These are phyloP conservation scores for Elsinoe ampelina DNA, from an alignment of 2,329 filamentous ascomycete genomes.

Conservation along the genomic window DNA sequence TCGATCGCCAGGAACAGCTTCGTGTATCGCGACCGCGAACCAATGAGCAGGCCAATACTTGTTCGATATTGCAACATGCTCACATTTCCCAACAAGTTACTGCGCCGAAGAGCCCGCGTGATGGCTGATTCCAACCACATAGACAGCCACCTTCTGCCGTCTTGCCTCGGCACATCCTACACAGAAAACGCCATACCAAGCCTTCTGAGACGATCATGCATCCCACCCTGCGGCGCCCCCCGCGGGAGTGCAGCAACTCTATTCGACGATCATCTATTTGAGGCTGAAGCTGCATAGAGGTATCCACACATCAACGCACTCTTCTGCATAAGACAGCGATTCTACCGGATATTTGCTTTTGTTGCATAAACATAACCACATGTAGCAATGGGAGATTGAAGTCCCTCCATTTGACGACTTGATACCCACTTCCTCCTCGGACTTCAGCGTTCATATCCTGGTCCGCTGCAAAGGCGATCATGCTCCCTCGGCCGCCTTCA, in stretches of 20 bases:
- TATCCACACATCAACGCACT: neutral
- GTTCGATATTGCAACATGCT: neutral
- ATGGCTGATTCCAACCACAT: neutral
- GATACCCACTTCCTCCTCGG: neutral
- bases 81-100: neutral
- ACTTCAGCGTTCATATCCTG: neutral
- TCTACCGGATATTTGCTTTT: constrained; percentile 1
- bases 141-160: neutral
- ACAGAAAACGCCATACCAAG: neutral
- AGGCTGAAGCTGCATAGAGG: neutral
- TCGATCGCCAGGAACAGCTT: neutral
- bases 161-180: neutral
- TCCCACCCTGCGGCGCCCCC: constrained; percentile 8
- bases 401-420: neutral
- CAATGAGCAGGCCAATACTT: neutral
- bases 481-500: constrained; percentile 46
- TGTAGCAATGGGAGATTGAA: constrained; percentile 5
- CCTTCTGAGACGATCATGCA: neutral
- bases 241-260: constrained; percentile 1
- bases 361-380: constrained; percentile 3
- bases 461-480: neutral
- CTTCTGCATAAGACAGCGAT: neutral
- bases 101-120: neutral
- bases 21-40: neutral
- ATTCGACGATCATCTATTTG: neutral